Evolutionary conservation across 2,329 filamentous ascomycete genomes (phyloP), one percentile per base, ranked within the genome.

Genomic region (Bipolaris cookei): DNA sequence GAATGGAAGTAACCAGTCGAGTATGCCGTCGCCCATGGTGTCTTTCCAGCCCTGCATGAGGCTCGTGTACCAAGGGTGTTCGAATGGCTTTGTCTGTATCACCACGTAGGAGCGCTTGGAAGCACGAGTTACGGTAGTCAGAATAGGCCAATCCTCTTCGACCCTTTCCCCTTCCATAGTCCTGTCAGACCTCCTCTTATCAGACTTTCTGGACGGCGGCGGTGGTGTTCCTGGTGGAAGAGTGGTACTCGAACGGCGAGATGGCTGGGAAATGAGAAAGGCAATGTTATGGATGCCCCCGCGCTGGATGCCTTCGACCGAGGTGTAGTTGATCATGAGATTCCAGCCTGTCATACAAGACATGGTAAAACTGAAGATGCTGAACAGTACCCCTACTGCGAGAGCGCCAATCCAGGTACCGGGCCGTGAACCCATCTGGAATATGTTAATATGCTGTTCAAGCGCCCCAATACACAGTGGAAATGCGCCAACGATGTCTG

Each of bases 41-140:
- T 88, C 84, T 62, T 86, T 85, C 78, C 92, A 88, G 70, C 98
- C 98, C 25, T 81, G 77, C 60, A 84, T 81, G 7, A 78, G 77
- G 1, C 90, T 91, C 0, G 95, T 79, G 66, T 96, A 86, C 88
- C 92, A 99, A 0, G 92, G 91, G 65, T 97, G 97, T 65, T 95
- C 88, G 8, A 90, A 88, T 0, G 86, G 83, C 3, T 86, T 80
- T 0, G 90, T 91, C 59, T 86, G 83, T 1, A 97, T 80, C 38
- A 98, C 89, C 11, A 91, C 92, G 72, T 96, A 98, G 10, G 8
- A 71, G 56, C n/a, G 62, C 56, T 52, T 52, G 16, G 34, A 34
- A 7, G 49, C 25, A 6, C 54, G 54, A 6, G 41, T 52, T 21
- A 56, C 35, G 20, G 41, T 56, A 0, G 48, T 52, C 3, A 56